Percentiles rank a stretch among this genome's conserved stretches.
These are phyloP conservation scores for Bipolaris bicolor DNA, from an alignment of 2,329 filamentous ascomycete genomes.

Conservation along the genomic window DNA sequence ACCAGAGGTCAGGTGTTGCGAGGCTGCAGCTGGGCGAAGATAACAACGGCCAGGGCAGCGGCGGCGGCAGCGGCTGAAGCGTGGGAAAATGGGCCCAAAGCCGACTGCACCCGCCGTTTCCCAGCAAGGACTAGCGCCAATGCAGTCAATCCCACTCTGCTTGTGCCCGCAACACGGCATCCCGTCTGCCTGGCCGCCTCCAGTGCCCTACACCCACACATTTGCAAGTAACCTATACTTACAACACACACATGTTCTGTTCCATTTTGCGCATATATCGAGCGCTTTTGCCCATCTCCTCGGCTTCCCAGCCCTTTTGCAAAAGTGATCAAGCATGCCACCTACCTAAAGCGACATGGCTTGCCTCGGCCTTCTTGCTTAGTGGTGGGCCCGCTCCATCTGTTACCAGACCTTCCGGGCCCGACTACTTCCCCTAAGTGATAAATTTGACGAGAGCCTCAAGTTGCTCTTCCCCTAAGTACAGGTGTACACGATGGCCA, in stretches of 20 bases:
- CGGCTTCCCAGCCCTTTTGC: neutral
- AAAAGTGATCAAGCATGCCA: neutral
- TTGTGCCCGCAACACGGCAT: neutral
- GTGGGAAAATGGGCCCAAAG: constrained; percentile 5
- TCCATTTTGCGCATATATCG: neutral
- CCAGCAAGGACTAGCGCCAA: neutral
- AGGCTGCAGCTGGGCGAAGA: neutral
- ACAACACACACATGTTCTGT: neutral
- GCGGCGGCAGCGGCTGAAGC: neutral
- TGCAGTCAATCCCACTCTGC: neutral
- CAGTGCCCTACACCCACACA: neutral
- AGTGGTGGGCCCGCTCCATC: constrained; percentile 34
- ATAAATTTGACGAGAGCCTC: constrained; percentile 30
- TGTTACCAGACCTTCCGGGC: constrained; percentile 22
- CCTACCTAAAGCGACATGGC: constrained; percentile 30
- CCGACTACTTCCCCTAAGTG: constrained; percentile 41
- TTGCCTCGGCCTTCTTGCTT: constrained; percentile 20
- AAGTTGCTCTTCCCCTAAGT: constrained; percentile 41
- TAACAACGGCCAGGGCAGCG: neutral
- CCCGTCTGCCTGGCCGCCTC: neutral
- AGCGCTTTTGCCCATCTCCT: neutral
- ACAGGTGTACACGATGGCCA: constrained; percentile 38
- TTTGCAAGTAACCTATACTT: too few relatives aligned
- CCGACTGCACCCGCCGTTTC: constrained; percentile 17
- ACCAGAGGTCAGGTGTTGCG: constrained; percentile 17